phyloP scores from a whole-genome alignment of 345 rosid genomes.

The Odontarrhena argentea region DNA sequence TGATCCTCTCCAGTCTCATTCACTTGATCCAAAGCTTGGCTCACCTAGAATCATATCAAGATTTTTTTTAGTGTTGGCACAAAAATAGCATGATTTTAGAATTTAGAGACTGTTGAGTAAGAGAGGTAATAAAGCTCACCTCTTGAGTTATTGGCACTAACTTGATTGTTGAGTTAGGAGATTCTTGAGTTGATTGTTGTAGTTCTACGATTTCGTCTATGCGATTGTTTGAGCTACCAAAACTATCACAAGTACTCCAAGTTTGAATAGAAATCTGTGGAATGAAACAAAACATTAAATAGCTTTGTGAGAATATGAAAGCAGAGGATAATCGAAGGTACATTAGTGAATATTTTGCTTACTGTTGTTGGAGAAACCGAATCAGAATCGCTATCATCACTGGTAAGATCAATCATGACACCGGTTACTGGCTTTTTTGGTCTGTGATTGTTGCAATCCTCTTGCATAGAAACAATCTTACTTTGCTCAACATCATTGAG shows the following conservation, averaged over 20 bases:
- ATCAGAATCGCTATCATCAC: constrained; percentile 28
- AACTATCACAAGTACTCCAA: constrained; percentile 28
- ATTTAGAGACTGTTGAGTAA: background rate
- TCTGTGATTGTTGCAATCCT: constrained; percentile 18
- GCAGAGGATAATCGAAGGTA: constrained; percentile 22
- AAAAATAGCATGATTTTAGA: background rate
- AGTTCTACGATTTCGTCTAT: constrained; percentile 7
- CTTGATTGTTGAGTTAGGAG: constrained; percentile 9
- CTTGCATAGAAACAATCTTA: background rate
- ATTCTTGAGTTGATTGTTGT: background rate
- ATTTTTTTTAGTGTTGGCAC: background rate
- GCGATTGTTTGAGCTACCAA: constrained; percentile 25
- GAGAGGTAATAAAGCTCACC: constrained; percentile 19
- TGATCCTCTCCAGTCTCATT: constrained; percentile 9
- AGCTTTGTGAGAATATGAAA: background rate
- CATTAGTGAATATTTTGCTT: no score
- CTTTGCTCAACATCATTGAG: background rate
- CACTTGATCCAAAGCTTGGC: background rate
- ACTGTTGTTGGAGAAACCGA: constrained; percentile 26
- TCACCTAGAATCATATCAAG: constrained; percentile 12
- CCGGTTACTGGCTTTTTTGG: constrained; percentile 25
- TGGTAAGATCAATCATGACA: constrained; percentile 13
- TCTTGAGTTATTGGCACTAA: constrained; percentile 4
- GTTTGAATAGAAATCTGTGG: constrained; percentile 11
- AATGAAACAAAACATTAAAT: background rate